A percentile compares a stretch with the other conserved stretches of the same genome.
Evolutionary conservation across 495 filamentous ascomycete species (phyloP).

Genomic region (Talaromyces wortmannii): DNA sequence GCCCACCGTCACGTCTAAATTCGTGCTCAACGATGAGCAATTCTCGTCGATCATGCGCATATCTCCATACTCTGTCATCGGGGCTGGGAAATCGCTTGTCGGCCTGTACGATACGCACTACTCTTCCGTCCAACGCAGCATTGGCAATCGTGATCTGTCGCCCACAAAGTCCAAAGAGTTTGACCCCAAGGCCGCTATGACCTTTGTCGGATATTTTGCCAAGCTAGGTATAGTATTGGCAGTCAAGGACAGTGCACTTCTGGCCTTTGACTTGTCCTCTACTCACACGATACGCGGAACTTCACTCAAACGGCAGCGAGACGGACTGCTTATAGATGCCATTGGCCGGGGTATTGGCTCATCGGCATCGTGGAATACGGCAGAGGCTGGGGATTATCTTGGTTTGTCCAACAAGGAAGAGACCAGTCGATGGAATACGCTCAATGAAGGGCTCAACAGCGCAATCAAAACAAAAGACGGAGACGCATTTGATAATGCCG

Average conservation of each 20-base stretch:
- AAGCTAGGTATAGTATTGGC: constrained; percentile 57
- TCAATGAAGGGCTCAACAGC: constrained; percentile 21
- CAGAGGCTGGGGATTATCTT: constrained; percentile 27
- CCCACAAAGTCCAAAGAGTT: constrained; percentile 10
- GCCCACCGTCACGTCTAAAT: constrained; percentile 31
- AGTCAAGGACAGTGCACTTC: constrained; percentile 45
- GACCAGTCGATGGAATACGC: constrained; percentile 26
- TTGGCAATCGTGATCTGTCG: constrained; percentile 35
- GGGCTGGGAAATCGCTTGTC: constrained; percentile 35
- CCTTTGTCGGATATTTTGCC: constrained; percentile 54
- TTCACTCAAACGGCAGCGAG: constrained; percentile 53
- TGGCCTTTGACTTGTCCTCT: constrained; percentile 59
- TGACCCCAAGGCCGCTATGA: constrained; percentile 10
- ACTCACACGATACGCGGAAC: constrained; percentile 34
- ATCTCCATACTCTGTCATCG: constrained; percentile 37
- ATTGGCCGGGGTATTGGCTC: constrained; percentile 51
- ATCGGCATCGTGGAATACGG: constrained; percentile 24
- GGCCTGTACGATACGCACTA: constrained; percentile 62
- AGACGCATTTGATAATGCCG: constrained; percentile 29
- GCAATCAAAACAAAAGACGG: constrained; percentile 18
- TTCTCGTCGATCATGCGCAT: constrained; percentile 41
- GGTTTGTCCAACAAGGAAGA: constrained; percentile 27
- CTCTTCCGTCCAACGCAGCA: constrained; percentile 51
- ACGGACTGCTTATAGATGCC: constrained; percentile 64
- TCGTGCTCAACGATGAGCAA: constrained; percentile 28